These are phyloP conservation scores for Fusarium citri DNA, from an alignment of 2,329 filamentous ascomycete species.

Conservation along the genomic window DNA sequence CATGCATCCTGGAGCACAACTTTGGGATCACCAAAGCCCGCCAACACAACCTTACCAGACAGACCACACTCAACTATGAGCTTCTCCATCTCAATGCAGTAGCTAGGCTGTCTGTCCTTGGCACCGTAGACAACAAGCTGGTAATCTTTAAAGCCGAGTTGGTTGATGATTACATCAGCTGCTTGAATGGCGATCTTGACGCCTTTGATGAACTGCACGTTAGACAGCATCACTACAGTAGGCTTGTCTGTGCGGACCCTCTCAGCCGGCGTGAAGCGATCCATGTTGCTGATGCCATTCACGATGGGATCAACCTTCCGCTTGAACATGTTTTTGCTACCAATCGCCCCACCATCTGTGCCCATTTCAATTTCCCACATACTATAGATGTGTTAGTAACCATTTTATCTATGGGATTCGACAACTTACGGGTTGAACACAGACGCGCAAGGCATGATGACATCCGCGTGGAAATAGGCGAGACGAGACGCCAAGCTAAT, in stretches of 20 bases:
- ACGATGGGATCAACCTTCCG: conserved; percentile 38
- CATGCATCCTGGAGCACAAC: conserved; percentile 37
- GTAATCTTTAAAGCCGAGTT: conserved; percentile 33
- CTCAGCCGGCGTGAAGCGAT: conserved; percentile 32
- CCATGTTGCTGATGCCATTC: conserved; percentile 39
- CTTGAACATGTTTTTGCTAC: conserved; percentile 28
- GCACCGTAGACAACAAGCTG: conserved; percentile 36
- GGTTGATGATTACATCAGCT: conserved; percentile 37
- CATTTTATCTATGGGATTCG: accelerated
- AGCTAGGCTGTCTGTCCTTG: conserved; percentile 35
- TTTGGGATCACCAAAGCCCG: conserved; percentile 36
- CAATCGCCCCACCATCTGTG: conserved; percentile 28
- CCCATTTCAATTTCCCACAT: conserved; percentile 40
- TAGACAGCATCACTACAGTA: conserved; percentile 38
- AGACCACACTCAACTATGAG: conserved; percentile 29
- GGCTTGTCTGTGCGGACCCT: conserved; percentile 36
- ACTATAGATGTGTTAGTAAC: background rate
- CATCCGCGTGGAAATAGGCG: conserved; percentile 38
- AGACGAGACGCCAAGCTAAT: conserved; percentile 35
- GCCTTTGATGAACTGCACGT: conserved; percentile 38
- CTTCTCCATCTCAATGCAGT: conserved; percentile 38
- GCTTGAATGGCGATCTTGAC: conserved; percentile 36
- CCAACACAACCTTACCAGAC: conserved; percentile 25
- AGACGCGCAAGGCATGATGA: conserved; percentile 38
- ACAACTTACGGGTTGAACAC: conserved; percentile 37